Conservation (phyloP, 495 filamentous ascomycete species). For the Echria macrotheca region DNA sequence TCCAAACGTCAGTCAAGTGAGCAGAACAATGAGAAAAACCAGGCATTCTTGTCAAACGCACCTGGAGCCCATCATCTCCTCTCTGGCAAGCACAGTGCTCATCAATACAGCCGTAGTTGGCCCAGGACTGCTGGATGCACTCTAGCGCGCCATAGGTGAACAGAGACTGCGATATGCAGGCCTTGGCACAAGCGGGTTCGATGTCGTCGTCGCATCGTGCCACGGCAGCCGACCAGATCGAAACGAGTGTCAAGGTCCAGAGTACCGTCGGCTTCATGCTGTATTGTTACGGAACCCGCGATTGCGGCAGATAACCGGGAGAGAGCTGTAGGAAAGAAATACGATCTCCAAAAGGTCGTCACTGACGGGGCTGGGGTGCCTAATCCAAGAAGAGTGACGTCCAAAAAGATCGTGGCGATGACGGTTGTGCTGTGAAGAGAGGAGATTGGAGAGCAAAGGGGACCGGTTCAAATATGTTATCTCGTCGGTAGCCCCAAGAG, state of each 20-base stretch:
- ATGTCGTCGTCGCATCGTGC: slow-evolving; percentile 4
- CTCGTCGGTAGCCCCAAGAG: neutral
- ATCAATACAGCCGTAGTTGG: neutral
- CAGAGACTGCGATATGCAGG: slow-evolving; percentile 9
- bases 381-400: slow-evolving; percentile 26
- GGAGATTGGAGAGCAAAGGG: neutral
- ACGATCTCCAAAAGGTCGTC: slow-evolving; percentile 23
- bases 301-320: neutral
- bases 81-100: slow-evolving; percentile 16
- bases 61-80: slow-evolving; percentile 15
- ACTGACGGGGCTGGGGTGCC: slow-evolving; percentile 21
- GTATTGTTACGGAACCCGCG: slow-evolving; percentile 6
- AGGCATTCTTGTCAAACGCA: neutral
- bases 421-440: slow-evolving; percentile 16
- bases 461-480: neutral
- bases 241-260: slow-evolving; percentile 18
- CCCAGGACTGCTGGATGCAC: slow-evolving; percentile 8
- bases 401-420: slow-evolving; percentile 22
- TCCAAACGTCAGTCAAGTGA: neutral
- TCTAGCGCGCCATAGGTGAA: neutral
- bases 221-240: slow-evolving; percentile 9
- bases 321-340: slow-evolving; percentile 22
- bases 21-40: neutral
- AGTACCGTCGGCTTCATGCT: slow-evolving; percentile 19
- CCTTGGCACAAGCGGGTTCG: slow-evolving; percentile 14